Conservation (phyloP, 2,329 filamentous ascomycete genomes). For the Diaporthe aspalathi region DNA sequence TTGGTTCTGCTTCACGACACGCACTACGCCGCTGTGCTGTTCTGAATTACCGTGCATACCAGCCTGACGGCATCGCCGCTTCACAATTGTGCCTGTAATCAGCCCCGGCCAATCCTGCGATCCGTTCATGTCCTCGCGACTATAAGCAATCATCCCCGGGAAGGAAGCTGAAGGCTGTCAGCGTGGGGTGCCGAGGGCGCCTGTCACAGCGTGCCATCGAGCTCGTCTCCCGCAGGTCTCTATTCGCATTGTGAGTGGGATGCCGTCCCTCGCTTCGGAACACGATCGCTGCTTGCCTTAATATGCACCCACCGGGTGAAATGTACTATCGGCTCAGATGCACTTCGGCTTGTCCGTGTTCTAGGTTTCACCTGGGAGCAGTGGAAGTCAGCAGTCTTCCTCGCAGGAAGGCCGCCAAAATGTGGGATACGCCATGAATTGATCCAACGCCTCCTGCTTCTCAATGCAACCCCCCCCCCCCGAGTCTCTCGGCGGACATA, state of each 20-base stretch:
- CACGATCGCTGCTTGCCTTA: background rate
- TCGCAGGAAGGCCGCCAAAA: background rate
- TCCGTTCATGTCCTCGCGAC: background rate
- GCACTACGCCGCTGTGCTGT: background rate
- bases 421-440: background rate
- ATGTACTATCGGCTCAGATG: conserved; percentile 1
- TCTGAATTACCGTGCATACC: background rate
- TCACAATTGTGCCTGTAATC: background rate
- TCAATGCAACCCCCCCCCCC: background rate
- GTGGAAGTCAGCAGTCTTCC: background rate
- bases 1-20: background rate
- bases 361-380: background rate
- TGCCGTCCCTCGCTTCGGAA: conserved; percentile 10
- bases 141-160: background rate
- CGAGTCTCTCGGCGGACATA: background rate
- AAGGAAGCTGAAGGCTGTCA: conserved; percentile 9
- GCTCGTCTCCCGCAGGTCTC: background rate
- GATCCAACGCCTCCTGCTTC: background rate
- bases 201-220: conserved; percentile 2
- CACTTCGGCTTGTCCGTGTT: background rate
- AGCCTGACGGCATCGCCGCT: background rate
- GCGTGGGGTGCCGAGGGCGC: conserved; percentile 20
- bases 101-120: background rate
- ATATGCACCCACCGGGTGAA: background rate
- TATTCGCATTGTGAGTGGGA: conserved; percentile 3